These are phyloP conservation scores for rapeseed (Brassica napus) DNA, from an alignment of 345 rosid species.

Conservation along the genomic window DNA sequence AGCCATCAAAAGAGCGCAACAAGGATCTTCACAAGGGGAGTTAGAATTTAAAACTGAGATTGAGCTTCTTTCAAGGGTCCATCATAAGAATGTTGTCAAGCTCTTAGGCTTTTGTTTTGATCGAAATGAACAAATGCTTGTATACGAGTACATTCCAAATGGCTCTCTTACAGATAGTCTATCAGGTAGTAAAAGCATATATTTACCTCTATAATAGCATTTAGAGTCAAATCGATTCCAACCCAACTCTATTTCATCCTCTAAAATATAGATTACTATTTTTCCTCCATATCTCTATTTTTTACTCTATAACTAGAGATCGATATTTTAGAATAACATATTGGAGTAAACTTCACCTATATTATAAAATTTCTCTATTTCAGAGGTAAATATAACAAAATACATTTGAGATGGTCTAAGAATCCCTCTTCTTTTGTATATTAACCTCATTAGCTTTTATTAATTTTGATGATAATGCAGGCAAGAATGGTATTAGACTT, in stretches of 20 bases:
- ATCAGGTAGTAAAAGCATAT: slow-evolving; percentile 47
- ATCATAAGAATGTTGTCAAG: slow-evolving; percentile 74
- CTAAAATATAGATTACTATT: no score
- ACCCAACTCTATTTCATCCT: no score
- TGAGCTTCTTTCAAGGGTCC: slow-evolving; percentile 88
- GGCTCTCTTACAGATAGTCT: slow-evolving; percentile 68
- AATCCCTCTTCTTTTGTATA: no score
- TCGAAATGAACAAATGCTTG: slow-evolving; percentile 67
- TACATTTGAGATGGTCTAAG: no score
- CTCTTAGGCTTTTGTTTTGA: slow-evolving; percentile 77
- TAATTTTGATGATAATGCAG: slow-evolving; percentile 43
- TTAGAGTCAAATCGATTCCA: no score
- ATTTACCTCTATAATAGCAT: no score
- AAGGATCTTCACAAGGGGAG: slow-evolving; percentile 83
- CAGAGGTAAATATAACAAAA: no score
- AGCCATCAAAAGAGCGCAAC: slow-evolving; percentile 82
- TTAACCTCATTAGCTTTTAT: neutral
- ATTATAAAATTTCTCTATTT: no score
- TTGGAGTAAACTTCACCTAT: no score
- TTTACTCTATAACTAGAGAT: no score
- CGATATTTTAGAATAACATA: no score
- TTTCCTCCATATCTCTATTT: no score
- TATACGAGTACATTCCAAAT: slow-evolving; percentile 75
- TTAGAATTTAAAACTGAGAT: slow-evolving; percentile 82
- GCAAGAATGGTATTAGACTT: slow-evolving; percentile 69